phyloP scores from a whole-genome alignment of 202 grass and related monocot species.

The Carex arenaria region DNA sequence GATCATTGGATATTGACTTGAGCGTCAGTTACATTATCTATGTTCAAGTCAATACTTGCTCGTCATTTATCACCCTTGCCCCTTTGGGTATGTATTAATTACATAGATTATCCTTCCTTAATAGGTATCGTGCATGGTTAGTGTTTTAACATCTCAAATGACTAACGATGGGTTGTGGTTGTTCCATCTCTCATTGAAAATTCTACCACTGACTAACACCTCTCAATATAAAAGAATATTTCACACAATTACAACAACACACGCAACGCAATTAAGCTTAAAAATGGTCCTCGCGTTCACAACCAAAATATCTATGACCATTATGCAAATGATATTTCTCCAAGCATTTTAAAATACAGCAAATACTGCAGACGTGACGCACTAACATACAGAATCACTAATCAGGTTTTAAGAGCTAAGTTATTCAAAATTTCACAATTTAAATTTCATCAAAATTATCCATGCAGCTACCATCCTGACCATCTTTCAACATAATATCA shows the following conservation, averaged over 20 bases:
- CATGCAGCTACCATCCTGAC: neutral
- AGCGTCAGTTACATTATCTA: neutral
- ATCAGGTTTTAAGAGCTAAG: neutral
- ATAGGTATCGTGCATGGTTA: neutral
- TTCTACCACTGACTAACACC: neutral
- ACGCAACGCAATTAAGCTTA: neutral
- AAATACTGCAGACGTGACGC: neutral
- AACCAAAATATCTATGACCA: neutral
- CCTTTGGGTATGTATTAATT: neutral
- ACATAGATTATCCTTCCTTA: neutral
- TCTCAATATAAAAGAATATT: neutral
- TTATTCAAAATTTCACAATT: neutral
- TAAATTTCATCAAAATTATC: constrained; percentile 5
- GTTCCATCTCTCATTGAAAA: neutral
- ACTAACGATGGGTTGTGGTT: neutral
- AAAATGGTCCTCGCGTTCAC: neutral
- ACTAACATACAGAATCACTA: neutral
- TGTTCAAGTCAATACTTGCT: neutral
- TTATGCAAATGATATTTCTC: neutral
- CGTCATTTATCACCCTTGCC: neutral
- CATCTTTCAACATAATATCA: constrained; percentile 2
- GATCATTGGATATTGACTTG: neutral
- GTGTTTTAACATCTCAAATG: neutral
- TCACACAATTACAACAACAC: neutral
- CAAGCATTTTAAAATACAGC: neutral